Percentiles rank a stretch among this genome's conserved stretches.
These are phyloP conservation scores for Venturia effusa DNA, from an alignment of 2,329 filamentous ascomycete genomes.

Conservation along the genomic window DNA sequence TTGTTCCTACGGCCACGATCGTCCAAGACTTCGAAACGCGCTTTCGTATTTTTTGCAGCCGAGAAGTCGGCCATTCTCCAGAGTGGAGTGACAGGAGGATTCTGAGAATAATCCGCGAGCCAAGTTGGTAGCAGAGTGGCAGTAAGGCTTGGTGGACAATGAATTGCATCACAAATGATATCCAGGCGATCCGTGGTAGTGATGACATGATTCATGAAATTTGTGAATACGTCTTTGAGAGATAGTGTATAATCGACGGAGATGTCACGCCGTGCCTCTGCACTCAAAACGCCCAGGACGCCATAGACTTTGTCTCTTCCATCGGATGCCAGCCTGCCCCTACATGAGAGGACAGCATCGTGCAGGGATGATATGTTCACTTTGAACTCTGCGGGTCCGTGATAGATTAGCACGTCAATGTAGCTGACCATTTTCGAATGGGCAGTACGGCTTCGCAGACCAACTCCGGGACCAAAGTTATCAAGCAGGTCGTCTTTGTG, in stretches of 20 bases:
- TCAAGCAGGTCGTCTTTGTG: slow-evolving; percentile 14
- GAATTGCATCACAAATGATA: slow-evolving; percentile 26
- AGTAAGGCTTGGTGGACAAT: slow-evolving; percentile 21
- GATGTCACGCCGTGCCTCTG: slow-evolving; percentile 20
- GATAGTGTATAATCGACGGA: slow-evolving; percentile 22
- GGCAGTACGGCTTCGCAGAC: slow-evolving; percentile 5
- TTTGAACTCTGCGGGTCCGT: slow-evolving; percentile 17
- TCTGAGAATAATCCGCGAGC: slow-evolving; percentile 29
- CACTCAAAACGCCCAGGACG: slow-evolving; percentile 23
- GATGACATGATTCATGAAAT: slow-evolving; percentile 25
- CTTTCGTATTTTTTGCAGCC: slow-evolving; percentile 14
- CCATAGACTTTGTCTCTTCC: slow-evolving; percentile 29
- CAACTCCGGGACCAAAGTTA: slow-evolving; percentile 8
- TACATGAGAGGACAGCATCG: slow-evolving; percentile 12
- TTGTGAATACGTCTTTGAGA: slow-evolving; percentile 24
- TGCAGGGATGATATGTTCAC: slow-evolving; percentile 11
- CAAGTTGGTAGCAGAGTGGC: slow-evolving; percentile 22
- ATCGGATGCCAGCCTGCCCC: slow-evolving; percentile 21
- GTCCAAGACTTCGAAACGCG: slow-evolving; percentile 17
- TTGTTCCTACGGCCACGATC: slow-evolving; percentile 16
- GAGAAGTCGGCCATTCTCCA: slow-evolving; percentile 16
- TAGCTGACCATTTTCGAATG: slow-evolving; percentile 10
- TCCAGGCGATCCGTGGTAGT: slow-evolving; percentile 17
- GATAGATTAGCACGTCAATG: slow-evolving; percentile 14
- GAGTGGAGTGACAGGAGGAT: slow-evolving; percentile 16